Percentiles rank a stretch among this genome's conserved stretches.
phyloP scores from a whole-genome alignment of 257 asterid species.

The Solanum virginianum region DNA sequence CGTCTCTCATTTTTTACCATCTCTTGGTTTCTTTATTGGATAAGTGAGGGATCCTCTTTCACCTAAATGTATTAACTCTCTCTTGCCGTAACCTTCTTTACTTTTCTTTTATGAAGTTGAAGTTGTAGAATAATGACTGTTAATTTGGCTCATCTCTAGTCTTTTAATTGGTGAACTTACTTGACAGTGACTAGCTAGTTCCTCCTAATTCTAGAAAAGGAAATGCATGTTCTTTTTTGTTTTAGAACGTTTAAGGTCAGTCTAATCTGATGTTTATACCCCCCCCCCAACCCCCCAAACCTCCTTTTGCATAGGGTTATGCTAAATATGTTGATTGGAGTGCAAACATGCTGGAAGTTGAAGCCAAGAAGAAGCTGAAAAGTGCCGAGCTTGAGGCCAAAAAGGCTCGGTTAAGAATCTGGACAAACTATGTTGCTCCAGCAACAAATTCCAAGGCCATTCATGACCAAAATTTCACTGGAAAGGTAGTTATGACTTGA shows the following conservation, averaged over 20 bases:
- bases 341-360: slow-evolving; percentile 74
- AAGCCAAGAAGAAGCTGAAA: slow-evolving; percentile 56
- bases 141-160: background rate
- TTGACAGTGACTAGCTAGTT: background rate
- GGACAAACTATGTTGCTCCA: slow-evolving; percentile 90
- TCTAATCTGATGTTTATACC: background rate
- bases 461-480: slow-evolving; percentile 88
- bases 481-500: slow-evolving; percentile 44
- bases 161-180: background rate
- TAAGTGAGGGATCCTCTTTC: background rate
- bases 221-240: background rate
- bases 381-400: slow-evolving; percentile 85
- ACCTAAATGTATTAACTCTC: background rate
- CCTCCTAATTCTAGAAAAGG: background rate
- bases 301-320: slow-evolving; percentile 42
- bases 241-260: background rate
- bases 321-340: slow-evolving; percentile 94
- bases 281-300: background rate
- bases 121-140: background rate
- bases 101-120: background rate
- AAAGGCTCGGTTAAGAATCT: slow-evolving; percentile 57
- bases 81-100: background rate
- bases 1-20: background rate
- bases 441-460: slow-evolving; percentile 85
- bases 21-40: background rate